Base-by-base conservation (phyloP, 2,329 filamentous ascomycete species). In the Elsinoe perseae region DNA sequence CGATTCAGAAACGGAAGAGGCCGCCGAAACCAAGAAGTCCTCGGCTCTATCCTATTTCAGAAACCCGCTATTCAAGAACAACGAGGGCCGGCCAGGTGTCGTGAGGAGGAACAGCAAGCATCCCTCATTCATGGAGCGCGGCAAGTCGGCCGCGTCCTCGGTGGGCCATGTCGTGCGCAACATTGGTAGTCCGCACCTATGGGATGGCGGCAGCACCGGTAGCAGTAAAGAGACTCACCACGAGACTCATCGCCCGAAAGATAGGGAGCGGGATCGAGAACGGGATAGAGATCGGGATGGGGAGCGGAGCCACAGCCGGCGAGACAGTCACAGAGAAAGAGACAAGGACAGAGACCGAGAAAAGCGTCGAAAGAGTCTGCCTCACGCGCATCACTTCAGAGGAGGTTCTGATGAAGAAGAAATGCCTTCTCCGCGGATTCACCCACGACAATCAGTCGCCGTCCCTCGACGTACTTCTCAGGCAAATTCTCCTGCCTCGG, bases 1-100 rank as follows among this genome's bases (percentile, higher is more conserved):
- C 21, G 61, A 64, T 21, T 61, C 61, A 4, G 64, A 69, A 32
- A 67, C 65, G 5, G 71, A 71, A 7, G 71, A 69, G 12, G 69
- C 70, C 1, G 69, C 71, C 2, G 73, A 76, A 56, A 74, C 75
- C 30, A 67, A 70, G 55, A 64, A 64, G 42, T 72, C 70, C 12
- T 74, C 73, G 3, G 75, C 74, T 5, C 64, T 70, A 50, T 68
- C 68, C 14, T 78, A 78, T 64, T 78, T 78, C 64, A 68, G 71
- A 34, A 75, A 78, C 57, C 75, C 75, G 9, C 67, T 77, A 28
- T 77, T 76, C 58, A 69, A 75, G 50, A 75, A 75, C 52, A 66
- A 70, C 3, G 70, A 73, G 50, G 69, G 70, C 5, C 64, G 74
- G 32, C 73, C 75, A 2, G 68, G 68, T 1, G 72, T 76, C 36